phyloP scores from a whole-genome alignment of 2,329 filamentous ascomycete genomes.

The Neofusicoccum cordaticola region DNA sequence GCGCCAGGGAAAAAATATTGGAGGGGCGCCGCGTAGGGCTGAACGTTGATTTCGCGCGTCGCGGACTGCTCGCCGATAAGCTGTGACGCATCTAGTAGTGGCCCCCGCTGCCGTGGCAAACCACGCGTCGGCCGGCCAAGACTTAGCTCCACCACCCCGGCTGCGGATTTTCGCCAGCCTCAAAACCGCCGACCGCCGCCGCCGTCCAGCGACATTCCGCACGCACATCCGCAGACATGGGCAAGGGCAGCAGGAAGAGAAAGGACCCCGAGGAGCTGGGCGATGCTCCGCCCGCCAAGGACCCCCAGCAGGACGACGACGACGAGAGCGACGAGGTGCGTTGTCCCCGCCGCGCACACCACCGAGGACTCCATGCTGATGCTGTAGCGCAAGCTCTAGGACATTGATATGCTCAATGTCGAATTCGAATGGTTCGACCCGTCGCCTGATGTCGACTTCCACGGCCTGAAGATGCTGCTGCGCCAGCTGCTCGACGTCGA shows the following conservation, averaged over 20 bases:
- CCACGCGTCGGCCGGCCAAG: neutral
- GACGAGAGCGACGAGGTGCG: conserved; percentile 36
- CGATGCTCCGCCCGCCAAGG: conserved; percentile 31
- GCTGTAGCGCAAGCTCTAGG: conserved; percentile 49
- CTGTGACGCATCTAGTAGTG: neutral
- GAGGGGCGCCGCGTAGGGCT: conserved; percentile 9
- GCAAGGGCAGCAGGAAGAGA: conserved; percentile 32
- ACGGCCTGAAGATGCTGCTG: conserved; percentile 84
- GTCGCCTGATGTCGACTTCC: conserved; percentile 83
- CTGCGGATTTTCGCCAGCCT: conserved; percentile 1
- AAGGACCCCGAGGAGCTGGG: conserved; percentile 33
- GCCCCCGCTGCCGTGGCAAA: neutral
- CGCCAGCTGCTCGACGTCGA: conserved; percentile 93
- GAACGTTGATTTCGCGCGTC: neutral
- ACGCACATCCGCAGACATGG: conserved; percentile 26
- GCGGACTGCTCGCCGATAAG: conserved; percentile 5
- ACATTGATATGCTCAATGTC: conserved; percentile 88
- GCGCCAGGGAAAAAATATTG: conserved; percentile 13
- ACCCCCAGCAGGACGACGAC: conserved; percentile 31
- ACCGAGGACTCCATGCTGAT: conserved; percentile 11
- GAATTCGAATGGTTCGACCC: conserved; percentile 99
- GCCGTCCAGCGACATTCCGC: neutral
- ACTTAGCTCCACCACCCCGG: neutral
- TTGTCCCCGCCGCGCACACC: neutral
- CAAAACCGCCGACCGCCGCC: conserved; percentile 1